Evolutionary conservation across 805 yeast genomes (phyloP).

Genomic region (Zygotorulaspora danielsina): DNA sequence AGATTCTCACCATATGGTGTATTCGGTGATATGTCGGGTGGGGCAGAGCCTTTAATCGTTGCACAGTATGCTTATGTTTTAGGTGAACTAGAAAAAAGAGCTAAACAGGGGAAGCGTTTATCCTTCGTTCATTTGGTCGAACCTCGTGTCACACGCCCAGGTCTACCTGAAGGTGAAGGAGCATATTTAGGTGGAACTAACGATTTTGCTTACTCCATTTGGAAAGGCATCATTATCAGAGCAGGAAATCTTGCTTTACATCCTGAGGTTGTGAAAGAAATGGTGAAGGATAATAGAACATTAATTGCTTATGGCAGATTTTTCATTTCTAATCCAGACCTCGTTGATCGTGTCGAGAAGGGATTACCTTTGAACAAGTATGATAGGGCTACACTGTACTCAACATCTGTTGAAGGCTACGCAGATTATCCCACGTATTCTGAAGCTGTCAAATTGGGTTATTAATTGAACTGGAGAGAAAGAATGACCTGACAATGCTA

Average conservation of each 20-base stretch:
- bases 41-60: slow-evolving; percentile 29
- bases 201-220: slow-evolving; percentile 40
- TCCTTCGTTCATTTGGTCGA: slow-evolving; percentile 44
- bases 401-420: slow-evolving; percentile 39
- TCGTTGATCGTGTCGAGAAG: slow-evolving; percentile 40
- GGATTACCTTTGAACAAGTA: slow-evolving; percentile 32
- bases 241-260: slow-evolving; percentile 37
- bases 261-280: slow-evolving; percentile 28
- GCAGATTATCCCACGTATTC: slow-evolving; percentile 40
- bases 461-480: no score
- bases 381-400: slow-evolving; percentile 48
- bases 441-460: slow-evolving; percentile 17
- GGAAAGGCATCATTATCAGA: slow-evolving; percentile 44
- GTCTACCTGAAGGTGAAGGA: slow-evolving; percentile 28
- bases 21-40: slow-evolving; percentile 40
- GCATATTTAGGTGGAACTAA: slow-evolving; percentile 33
- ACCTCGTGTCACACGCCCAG: slow-evolving; percentile 38
- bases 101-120: slow-evolving; percentile 34
- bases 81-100: slow-evolving; percentile 38
- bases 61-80: slow-evolving; percentile 30
- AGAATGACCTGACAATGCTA: background rate
- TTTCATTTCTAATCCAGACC: slow-evolving; percentile 54
- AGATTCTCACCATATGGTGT: slow-evolving; percentile 46
- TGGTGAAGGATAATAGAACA: slow-evolving; percentile 41
- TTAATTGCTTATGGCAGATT: slow-evolving; percentile 44